Evolutionary conservation across 2,329 filamentous ascomycete species (phyloP).

Genomic region (Diaporthe citrichinensis): DNA sequence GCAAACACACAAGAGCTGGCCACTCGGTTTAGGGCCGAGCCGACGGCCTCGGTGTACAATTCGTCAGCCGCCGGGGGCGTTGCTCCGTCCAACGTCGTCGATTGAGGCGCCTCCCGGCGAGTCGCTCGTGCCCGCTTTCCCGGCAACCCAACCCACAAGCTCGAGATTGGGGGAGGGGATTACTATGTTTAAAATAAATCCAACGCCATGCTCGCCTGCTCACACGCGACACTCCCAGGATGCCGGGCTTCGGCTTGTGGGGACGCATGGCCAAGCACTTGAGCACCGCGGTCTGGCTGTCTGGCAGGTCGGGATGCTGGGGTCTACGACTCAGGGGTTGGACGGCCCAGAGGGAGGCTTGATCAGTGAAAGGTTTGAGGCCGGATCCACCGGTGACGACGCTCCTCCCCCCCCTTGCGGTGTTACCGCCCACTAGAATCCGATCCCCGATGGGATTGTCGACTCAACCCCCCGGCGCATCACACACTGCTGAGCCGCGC

Average conservation of each 20-base stretch:
- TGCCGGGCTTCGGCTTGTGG: conserved; percentile 9
- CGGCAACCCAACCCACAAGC: background rate
- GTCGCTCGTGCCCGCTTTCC: background rate
- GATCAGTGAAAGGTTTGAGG: conserved; percentile 29
- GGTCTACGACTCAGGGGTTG: conserved; percentile 18
- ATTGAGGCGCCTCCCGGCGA: background rate
- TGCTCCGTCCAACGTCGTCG: conserved; percentile 5
- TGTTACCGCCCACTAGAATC: conserved; percentile 8
- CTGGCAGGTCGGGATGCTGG: conserved; percentile 20
- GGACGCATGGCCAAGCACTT: conserved; percentile 13
- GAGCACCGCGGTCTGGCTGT: background rate
- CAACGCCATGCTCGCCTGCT: background rate
- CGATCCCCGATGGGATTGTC: conserved; percentile 1
- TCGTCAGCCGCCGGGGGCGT: conserved; percentile 10
- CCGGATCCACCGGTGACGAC: conserved; percentile 36
- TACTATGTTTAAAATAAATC: background rate
- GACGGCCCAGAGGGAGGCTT: conserved; percentile 11
- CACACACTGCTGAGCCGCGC: conserved; percentile 4
- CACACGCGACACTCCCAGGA: conserved; percentile 14
- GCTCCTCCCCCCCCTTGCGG: conserved; percentile 15
- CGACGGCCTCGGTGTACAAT: conserved; percentile 7
- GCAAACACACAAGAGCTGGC: background rate
- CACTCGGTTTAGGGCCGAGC: background rate
- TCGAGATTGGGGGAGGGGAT: background rate
- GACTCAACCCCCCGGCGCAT: background rate